These are phyloP conservation scores for Mikania micrantha DNA, from an alignment of 129 eudicot genomes.

Conservation along the genomic window DNA sequence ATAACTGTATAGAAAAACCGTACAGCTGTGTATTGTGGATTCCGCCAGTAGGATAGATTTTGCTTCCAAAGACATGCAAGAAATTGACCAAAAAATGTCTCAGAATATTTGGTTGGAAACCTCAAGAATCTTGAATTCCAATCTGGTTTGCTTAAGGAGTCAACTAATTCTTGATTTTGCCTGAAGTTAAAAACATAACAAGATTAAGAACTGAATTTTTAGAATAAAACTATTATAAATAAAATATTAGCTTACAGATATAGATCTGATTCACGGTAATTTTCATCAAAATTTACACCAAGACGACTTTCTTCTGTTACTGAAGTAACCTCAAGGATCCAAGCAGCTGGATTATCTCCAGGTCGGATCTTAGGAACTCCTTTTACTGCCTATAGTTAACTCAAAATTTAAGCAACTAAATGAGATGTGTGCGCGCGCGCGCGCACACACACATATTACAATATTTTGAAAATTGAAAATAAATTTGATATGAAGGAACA, in stretches of 20 bases:
- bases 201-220: neutral
- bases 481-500: slow-evolving; percentile 6
- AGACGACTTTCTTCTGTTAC: slow-evolving; percentile 61
- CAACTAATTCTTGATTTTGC: slow-evolving; percentile 56
- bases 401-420: neutral
- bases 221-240: neutral
- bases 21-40: slow-evolving; percentile 97
- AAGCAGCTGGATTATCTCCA: slow-evolving; percentile 67
- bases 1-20: slow-evolving; percentile 87
- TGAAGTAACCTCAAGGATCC: slow-evolving; percentile 67
- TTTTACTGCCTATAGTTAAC: slow-evolving; percentile 33
- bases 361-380: slow-evolving; percentile 49
- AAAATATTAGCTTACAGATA: slow-evolving; percentile 32
- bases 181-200: slow-evolving; percentile 31
- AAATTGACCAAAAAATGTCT: slow-evolving; percentile 59
- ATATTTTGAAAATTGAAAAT: neutral
- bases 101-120: slow-evolving; percentile 76
- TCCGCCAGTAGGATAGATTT: slow-evolving; percentile 82
- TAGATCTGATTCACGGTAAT: slow-evolving; percentile 45
- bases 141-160: slow-evolving; percentile 60
- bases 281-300: slow-evolving; percentile 47
- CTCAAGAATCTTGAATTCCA: slow-evolving; percentile 39
- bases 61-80: slow-evolving; percentile 86
- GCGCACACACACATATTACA: neutral
- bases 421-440: neutral